A percentile compares a stretch with the other conserved stretches of the same genome.
Evolutionary conservation across 805 yeast genomes (phyloP).

Genomic region (Yamadazyma kitorensis): DNA sequence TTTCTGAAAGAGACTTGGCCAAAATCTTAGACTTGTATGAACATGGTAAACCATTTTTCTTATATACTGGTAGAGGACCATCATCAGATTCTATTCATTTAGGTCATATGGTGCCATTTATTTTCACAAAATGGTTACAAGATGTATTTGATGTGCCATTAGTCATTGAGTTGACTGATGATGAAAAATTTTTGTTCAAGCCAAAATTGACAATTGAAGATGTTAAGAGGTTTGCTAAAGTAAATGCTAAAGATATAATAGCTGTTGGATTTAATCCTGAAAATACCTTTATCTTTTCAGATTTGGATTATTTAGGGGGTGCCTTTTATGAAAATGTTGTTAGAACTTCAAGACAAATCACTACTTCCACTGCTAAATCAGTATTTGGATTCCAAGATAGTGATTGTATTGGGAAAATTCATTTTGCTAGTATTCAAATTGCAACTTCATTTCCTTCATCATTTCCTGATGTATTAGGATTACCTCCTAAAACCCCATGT

Average conservation of each 20-base stretch:
- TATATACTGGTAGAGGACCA: conserved; percentile 98
- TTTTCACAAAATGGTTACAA: conserved; percentile 96
- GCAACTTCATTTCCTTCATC: conserved; percentile 95
- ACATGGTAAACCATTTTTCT: conserved; percentile 90
- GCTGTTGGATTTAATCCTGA: conserved; percentile 93
- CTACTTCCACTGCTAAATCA: conserved; percentile 95
- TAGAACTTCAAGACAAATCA: conserved; percentile 87
- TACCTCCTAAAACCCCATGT: conserved; percentile 89
- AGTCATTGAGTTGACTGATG: conserved; percentile 92
- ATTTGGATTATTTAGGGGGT: conserved; percentile 88
- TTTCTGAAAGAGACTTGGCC: conserved; percentile 81
- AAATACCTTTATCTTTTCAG: conserved; percentile 94
- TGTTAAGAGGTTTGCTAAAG: conserved; percentile 73
- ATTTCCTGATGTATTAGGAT: conserved; percentile 87
- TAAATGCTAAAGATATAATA: conserved; percentile 89
- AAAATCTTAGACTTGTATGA: conserved; percentile 85
- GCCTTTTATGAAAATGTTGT: conserved; percentile 93
- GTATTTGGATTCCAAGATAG: conserved; percentile 95
- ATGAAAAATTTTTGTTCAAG: conserved; percentile 94
- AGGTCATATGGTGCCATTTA: conserved; percentile 95
- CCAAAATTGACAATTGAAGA: conserved; percentile 85
- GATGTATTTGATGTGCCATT: conserved; percentile 96
- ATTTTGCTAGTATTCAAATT: conserved; percentile 94
- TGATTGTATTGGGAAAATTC: conserved; percentile 91
- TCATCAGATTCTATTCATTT: conserved; percentile 91